Conservation (phyloP, 768 basidiomycete genomes). For the Candolleomyces eurysporus region DNA sequence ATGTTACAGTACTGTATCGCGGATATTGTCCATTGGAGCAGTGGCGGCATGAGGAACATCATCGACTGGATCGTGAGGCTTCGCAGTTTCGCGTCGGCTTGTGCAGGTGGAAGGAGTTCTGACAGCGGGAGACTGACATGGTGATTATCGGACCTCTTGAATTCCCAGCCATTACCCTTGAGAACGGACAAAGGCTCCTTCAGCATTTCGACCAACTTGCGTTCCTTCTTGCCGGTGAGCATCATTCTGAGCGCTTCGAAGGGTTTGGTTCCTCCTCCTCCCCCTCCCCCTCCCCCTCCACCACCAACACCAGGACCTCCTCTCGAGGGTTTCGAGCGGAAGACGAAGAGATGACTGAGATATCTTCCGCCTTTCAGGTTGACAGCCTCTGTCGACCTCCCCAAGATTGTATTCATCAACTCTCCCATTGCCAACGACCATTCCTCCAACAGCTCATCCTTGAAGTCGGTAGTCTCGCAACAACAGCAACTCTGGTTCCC, state of each 20-base stretch:
- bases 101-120: conserved; percentile 10
- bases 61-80: conserved; percentile 19
- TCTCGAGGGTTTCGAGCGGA: not conserved
- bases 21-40: conserved; percentile 23
- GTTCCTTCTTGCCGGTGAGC: conserved; percentile 1
- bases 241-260: conserved; percentile 6
- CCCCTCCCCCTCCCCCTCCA: not conserved
- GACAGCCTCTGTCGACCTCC: conserved; percentile 14
- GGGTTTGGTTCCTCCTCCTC: not conserved
- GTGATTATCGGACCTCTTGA: conserved; percentile 11
- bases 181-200: conserved; percentile 7
- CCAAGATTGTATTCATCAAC: conserved; percentile 17
- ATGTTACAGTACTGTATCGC: conserved; percentile 15
- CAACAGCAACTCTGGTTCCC: conserved; percentile 18
- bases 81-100: conserved; percentile 7
- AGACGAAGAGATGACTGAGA: conserved; percentile 19
- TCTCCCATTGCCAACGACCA: conserved; percentile 20
- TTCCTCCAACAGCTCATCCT: conserved; percentile 12
- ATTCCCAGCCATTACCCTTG: conserved; percentile 18
- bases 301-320: not conserved
- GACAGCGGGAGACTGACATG: conserved; percentile 16
- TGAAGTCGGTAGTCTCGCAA: conserved; percentile 15
- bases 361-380: conserved; percentile 17
- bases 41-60: conserved; percentile 21
- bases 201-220: not conserved